phyloP scores from a whole-genome alignment of 352 stramenopile species.

The Pythium volutum region DNA sequence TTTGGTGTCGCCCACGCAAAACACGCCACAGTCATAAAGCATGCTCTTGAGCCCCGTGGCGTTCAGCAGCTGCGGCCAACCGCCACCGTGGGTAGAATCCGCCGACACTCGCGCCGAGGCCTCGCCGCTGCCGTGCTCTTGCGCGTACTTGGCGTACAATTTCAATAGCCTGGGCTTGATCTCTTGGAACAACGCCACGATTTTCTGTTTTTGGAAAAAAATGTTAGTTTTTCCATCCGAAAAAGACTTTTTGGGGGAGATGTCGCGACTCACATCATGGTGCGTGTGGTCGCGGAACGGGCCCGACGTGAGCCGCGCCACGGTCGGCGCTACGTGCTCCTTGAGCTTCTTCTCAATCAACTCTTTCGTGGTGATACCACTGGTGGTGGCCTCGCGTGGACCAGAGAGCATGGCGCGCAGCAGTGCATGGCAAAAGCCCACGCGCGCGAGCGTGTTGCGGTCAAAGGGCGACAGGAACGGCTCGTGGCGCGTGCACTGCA shows the following conservation, averaged over 20 bases:
- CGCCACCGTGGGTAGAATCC: constrained; percentile 28
- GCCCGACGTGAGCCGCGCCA: constrained; percentile 55
- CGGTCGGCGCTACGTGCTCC: constrained; percentile 42
- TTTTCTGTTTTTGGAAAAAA: too few species aligned
- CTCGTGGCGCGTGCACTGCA: constrained; percentile 36
- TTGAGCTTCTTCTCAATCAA: constrained; percentile 47
- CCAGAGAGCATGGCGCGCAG: constrained; percentile 47
- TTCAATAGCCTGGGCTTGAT: constrained; percentile 72
- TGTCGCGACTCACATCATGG: constrained; percentile 42
- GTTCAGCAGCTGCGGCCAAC: constrained; percentile 49
- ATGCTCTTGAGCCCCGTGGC: constrained; percentile 49
- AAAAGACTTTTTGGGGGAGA: too few species aligned
- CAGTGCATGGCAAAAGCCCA: constrained; percentile 68
- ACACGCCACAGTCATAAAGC: constrained; percentile 77
- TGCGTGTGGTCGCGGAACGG: constrained; percentile 76
- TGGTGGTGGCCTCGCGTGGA: constrained; percentile 5
- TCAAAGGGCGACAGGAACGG: constrained; percentile 49
- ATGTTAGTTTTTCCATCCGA: too few species aligned
- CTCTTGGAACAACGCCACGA: constrained; percentile 64
- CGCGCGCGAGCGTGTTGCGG: constrained; percentile 52
- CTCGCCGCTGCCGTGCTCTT: constrained; percentile 26
- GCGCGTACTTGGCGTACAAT: constrained; percentile 66
- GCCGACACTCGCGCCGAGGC: constrained; percentile 7
- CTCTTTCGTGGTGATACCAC: constrained; percentile 17
- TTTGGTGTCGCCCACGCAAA: constrained; percentile 57